Evolutionary conservation across 139 green algal genomes (phyloP).

Genomic region (Coelastrella sp.): DNA sequence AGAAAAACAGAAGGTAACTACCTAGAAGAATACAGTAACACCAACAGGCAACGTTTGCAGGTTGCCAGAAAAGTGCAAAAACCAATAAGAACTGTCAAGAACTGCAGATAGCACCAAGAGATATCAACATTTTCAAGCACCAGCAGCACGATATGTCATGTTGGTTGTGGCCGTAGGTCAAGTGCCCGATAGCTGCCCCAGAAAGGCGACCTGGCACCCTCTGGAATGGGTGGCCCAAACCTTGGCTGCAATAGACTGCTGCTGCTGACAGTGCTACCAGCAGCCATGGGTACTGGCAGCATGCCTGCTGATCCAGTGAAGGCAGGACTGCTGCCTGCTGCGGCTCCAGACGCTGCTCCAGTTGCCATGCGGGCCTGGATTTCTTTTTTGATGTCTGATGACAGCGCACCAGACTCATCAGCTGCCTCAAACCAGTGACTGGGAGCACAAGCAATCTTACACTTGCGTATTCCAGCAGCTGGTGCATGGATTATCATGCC

Average conservation of each 20-base stretch:
- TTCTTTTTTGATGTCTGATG: not conserved
- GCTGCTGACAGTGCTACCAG: not conserved
- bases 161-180: not conserved
- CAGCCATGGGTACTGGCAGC: not conserved
- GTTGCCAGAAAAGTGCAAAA: too few species aligned
- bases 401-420: not conserved
- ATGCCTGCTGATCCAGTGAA: not conserved
- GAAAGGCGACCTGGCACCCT: not conserved
- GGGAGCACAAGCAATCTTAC: not conserved
- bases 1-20: too few species aligned
- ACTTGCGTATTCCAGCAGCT: not conserved
- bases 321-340: not conserved
- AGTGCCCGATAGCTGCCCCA: not conserved
- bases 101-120: too few species aligned
- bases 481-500: slow-evolving; percentile 10
- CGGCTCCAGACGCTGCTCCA: too few species aligned
- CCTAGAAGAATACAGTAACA: too few species aligned
- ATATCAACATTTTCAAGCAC: too few species aligned
- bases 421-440: not conserved
- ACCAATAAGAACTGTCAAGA: too few species aligned
- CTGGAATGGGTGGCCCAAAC: not conserved
- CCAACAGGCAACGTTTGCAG: too few species aligned
- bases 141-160: too few species aligned
- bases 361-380: not conserved
- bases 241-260: not conserved